Conservation (phyloP, 2,329 filamentous ascomycete genomes). For the Didymella pomorum region DNA sequence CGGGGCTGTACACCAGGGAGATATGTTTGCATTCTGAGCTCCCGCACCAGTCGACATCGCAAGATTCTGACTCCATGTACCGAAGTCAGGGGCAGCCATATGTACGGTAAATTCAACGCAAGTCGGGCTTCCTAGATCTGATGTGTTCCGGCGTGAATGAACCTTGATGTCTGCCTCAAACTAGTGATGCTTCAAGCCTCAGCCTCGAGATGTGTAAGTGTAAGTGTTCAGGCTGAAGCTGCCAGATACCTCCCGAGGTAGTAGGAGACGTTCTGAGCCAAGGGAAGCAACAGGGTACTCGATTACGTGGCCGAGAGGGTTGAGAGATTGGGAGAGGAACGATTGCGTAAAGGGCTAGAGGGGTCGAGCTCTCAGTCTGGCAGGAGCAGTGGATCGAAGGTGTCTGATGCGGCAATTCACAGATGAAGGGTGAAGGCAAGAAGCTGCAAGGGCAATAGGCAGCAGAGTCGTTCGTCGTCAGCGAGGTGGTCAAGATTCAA, state of each 20-base stretch:
- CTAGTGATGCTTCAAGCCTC: slow-evolving; percentile 1
- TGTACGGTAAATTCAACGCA: slow-evolving; percentile 1
- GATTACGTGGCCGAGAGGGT: background rate
- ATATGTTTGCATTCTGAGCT: slow-evolving; percentile 29
- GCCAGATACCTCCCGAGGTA: background rate
- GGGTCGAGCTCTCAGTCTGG: slow-evolving; percentile 6
- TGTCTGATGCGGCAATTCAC: slow-evolving; percentile 31
- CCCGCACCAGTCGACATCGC: slow-evolving; percentile 29
- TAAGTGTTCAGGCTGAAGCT: background rate
- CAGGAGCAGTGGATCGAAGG: slow-evolving; percentile 19
- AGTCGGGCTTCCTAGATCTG: background rate
- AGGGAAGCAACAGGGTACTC: background rate
- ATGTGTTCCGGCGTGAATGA: slow-evolving; percentile 12
- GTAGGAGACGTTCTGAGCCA: background rate
- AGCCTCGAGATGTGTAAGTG: slow-evolving; percentile 2
- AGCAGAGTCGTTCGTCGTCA: slow-evolving; percentile 17
- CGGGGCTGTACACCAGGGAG: slow-evolving; percentile 28
- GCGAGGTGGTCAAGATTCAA: slow-evolving; percentile 14
- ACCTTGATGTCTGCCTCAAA: slow-evolving; percentile 1
- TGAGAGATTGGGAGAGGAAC: background rate
- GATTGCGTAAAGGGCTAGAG: background rate
- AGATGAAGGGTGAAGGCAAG: slow-evolving; percentile 22
- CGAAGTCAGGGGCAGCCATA: slow-evolving; percentile 43
- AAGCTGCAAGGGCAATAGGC: slow-evolving; percentile 21
- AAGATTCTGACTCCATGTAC: slow-evolving; percentile 25